Evolutionary conservation across 1,284 basidiomycete species (phyloP).

Genomic region (Marasmius sp.): DNA sequence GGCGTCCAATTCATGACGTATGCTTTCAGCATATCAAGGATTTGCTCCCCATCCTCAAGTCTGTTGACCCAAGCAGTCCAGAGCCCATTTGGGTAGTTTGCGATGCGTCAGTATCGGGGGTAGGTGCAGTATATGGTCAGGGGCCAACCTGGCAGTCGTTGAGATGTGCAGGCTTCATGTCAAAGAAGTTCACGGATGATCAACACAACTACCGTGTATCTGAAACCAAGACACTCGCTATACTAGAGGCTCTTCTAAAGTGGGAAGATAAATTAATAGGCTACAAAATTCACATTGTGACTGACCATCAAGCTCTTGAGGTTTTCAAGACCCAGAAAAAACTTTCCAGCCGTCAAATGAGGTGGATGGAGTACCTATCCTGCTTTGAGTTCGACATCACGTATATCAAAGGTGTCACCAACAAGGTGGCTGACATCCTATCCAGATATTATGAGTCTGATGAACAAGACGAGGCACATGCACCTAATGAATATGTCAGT

Average conservation of each 20-base stretch:
- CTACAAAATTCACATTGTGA: constrained; percentile 4
- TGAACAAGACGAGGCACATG: background rate
- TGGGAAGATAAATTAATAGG: constrained; percentile 31
- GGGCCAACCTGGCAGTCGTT: constrained; percentile 34
- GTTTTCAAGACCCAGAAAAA: constrained; percentile 8
- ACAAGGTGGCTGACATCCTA: constrained; percentile 7
- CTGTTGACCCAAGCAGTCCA: background rate
- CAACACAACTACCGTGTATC: constrained; percentile 37
- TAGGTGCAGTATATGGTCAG: constrained; percentile 39
- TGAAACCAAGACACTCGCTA: constrained; percentile 30
- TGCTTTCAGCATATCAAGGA: background rate
- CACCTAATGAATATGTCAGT: background rate
- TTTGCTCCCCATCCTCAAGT: background rate
- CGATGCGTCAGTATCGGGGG: constrained; percentile 35
- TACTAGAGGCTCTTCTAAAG: constrained; percentile 28
- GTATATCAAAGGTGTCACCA: constrained; percentile 6
- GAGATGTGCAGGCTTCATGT: constrained; percentile 39
- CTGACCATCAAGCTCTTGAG: constrained; percentile 6
- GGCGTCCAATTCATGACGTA: no score
- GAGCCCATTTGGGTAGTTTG: constrained; percentile 5
- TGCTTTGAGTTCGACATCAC: constrained; percentile 11
- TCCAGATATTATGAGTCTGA: constrained; percentile 12
- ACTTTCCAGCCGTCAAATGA: constrained; percentile 4
- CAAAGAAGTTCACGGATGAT: constrained; percentile 35
- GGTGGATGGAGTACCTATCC: constrained; percentile 11